These are phyloP conservation scores for Colletotrichum musicola DNA, from an alignment of 2,329 filamentous ascomycete species.

Conservation along the genomic window DNA sequence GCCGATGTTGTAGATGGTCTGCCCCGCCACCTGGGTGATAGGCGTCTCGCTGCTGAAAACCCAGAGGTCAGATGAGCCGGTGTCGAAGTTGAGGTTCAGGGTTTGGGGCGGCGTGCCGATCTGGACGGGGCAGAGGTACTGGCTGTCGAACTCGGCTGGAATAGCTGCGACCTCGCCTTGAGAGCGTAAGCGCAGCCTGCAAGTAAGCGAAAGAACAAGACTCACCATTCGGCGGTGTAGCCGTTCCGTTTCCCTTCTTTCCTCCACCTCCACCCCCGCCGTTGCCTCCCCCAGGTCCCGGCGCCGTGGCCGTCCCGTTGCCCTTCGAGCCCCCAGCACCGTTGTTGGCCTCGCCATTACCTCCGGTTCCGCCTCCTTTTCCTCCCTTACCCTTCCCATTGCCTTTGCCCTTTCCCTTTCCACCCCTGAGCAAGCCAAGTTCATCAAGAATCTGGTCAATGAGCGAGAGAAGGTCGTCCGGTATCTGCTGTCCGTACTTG, in stretches of 20 bases:
- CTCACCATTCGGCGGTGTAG: background rate
- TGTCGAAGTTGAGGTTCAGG: slow-evolving; percentile 56
- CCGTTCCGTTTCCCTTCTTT: background rate
- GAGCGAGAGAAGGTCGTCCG: slow-evolving; percentile 48
- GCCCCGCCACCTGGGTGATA: slow-evolving; percentile 50
- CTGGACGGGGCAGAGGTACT: slow-evolving; percentile 70
- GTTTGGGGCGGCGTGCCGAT: slow-evolving; percentile 63
- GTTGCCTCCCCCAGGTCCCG: background rate
- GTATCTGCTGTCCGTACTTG: slow-evolving; percentile 52
- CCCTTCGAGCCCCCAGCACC: slow-evolving; percentile 25
- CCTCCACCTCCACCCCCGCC: slow-evolving; percentile 4
- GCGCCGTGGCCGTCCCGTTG: slow-evolving; percentile 20
- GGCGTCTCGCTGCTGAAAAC: slow-evolving; percentile 60
- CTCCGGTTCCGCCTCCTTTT: slow-evolving; percentile 10
- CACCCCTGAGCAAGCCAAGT: slow-evolving; percentile 44
- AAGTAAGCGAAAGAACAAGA: background rate
- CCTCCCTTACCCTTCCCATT: slow-evolving; percentile 16
- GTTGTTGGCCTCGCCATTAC: slow-evolving; percentile 2
- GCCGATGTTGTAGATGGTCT: slow-evolving; percentile 54
- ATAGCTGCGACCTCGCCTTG: slow-evolving; percentile 55
- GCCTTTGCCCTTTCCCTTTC: slow-evolving; percentile 2
- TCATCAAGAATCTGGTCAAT: slow-evolving; percentile 51
- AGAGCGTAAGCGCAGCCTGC: slow-evolving; percentile 36
- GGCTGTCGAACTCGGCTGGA: slow-evolving; percentile 60
- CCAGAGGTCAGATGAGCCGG: slow-evolving; percentile 60